Evolutionary conservation across 148 eudicot genomes (phyloP).

Genomic region (Dianthus caryophyllus): DNA sequence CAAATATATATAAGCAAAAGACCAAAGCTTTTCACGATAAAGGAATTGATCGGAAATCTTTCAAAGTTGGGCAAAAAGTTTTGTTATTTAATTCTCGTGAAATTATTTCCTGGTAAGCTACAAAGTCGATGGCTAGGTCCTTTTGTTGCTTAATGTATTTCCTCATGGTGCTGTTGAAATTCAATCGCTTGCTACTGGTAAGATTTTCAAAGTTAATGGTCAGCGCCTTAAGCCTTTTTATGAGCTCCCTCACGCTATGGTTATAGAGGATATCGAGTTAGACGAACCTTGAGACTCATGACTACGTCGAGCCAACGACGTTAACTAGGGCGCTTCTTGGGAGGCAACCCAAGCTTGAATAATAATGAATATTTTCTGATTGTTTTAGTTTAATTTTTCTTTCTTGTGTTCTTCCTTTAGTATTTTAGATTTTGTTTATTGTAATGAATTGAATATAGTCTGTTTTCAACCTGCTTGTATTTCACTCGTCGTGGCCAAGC

Average conservation of each 20-base stretch:
- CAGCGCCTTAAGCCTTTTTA: slow-evolving; percentile 8
- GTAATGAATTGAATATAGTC: too few species aligned
- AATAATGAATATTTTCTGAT: too few species aligned
- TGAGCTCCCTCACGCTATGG: neutral
- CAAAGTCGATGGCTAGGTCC: slow-evolving; percentile 9
- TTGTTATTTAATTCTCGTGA: slow-evolving; percentile 1
- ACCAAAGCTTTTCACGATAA: slow-evolving; percentile 16
- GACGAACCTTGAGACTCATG: neutral
- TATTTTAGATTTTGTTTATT: neutral
- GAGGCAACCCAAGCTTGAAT: too few species aligned
- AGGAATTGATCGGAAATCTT: neutral
- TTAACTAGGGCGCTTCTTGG: too few species aligned
- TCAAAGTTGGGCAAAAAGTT: neutral
- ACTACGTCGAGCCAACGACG: neutral
- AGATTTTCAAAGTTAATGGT: slow-evolving; percentile 10
- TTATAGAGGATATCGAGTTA: neutral
- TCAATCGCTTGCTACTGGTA: too few species aligned
- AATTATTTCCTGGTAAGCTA: slow-evolving; percentile 2
- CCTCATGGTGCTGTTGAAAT: too few species aligned
- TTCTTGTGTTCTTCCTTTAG: neutral
- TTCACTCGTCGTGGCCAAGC: too few species aligned
- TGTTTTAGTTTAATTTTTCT: neutral
- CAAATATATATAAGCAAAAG: too few species aligned
- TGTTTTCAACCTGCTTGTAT: too few species aligned
- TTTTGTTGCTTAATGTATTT: too few species aligned